Conservation (phyloP, 441 rosid genomes). For the Populus hybrid region DNA sequence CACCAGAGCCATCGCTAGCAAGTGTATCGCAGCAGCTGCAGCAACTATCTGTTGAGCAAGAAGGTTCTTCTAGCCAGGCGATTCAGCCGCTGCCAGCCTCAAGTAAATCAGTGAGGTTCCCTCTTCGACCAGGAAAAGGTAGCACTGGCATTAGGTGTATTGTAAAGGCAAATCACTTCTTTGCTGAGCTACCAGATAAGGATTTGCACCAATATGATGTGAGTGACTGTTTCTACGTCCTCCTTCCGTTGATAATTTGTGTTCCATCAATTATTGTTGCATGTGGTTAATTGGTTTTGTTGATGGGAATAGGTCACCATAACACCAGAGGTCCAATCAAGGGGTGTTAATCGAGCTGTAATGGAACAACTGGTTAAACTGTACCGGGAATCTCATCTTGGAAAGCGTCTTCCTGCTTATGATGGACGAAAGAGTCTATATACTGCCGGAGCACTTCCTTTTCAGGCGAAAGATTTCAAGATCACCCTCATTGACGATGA, state of each 20-base stretch:
- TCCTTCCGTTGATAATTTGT: not conserved
- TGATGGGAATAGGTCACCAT: slow-evolving; percentile 63
- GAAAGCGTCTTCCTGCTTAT: slow-evolving; percentile 86
- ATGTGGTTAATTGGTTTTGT: not conserved
- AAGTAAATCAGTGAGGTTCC: slow-evolving; percentile 77
- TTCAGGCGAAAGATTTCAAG: slow-evolving; percentile 65
- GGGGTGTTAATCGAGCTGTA: slow-evolving; percentile 87
- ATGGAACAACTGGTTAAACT: slow-evolving; percentile 60
- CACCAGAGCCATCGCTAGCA: slow-evolving; percentile 33
- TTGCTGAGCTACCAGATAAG: slow-evolving; percentile 85
- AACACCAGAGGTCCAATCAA: slow-evolving; percentile 73
- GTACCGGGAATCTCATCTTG: slow-evolving; percentile 73
- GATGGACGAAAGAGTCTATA: slow-evolving; percentile 94
- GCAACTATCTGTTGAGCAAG: slow-evolving; percentile 51
- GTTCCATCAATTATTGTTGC: not conserved
- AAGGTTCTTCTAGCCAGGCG: slow-evolving; percentile 46
- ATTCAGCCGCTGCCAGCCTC: slow-evolving; percentile 59
- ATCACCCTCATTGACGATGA: slow-evolving; percentile 78
- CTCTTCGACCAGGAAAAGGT: slow-evolving; percentile 86
- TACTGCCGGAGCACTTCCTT: slow-evolving; percentile 92
- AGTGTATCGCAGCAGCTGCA: slow-evolving; percentile 42
- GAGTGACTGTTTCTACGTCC: slow-evolving; percentile 28
- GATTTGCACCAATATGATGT: slow-evolving; percentile 98
- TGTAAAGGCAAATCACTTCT: slow-evolving; percentile 96
- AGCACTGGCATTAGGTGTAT: slow-evolving; percentile 54